phyloP scores from a whole-genome alignment of 192 early-diverging fungal species.

The Podochytrium sp. region DNA sequence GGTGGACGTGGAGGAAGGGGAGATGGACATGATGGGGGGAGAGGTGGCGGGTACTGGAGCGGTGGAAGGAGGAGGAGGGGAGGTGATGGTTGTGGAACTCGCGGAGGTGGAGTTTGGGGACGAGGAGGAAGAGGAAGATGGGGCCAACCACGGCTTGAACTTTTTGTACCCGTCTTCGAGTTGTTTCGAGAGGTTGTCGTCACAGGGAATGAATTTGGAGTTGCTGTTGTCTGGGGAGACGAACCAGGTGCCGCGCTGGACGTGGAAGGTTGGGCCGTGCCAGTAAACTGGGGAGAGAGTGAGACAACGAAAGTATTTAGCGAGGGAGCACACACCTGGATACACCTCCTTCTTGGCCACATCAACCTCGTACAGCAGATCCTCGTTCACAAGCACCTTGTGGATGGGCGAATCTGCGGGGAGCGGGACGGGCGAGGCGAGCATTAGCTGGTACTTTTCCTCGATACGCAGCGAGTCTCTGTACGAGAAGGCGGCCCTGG shows the following conservation, averaged over 20 bases:
- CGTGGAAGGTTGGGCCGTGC: slow-evolving; percentile 80
- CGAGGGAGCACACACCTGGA: slow-evolving; percentile 39
- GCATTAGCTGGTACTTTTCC: slow-evolving; percentile 30
- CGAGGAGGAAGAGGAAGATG: slow-evolving; percentile 17
- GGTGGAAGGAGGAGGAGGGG: not conserved
- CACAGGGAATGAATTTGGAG: slow-evolving; percentile 76
- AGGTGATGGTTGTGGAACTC: not conserved
- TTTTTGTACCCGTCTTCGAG: slow-evolving; percentile 82
- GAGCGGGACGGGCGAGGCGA: not conserved
- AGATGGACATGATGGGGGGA: not conserved
- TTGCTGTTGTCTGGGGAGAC: slow-evolving; percentile 57
- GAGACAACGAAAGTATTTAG: not conserved
- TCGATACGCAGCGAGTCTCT: slow-evolving; percentile 47
- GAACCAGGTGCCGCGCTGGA: slow-evolving; percentile 86
- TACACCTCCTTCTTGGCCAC: slow-evolving; percentile 68
- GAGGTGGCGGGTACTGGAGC: not conserved
- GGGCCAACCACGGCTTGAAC: slow-evolving; percentile 59
- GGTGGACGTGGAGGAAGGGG: slow-evolving; percentile 22
- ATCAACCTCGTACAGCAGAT: slow-evolving; percentile 80
- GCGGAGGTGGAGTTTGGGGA: slow-evolving; percentile 15
- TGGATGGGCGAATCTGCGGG: not conserved
- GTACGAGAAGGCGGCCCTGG: slow-evolving; percentile 45
- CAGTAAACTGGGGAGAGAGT: slow-evolving; percentile 65
- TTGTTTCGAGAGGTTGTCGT: slow-evolving; percentile 79
- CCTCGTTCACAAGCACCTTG: slow-evolving; percentile 74